Percentiles rank a stretch among this genome's conserved stretches.
phyloP scores from a whole-genome alignment of 306 rosid species.

The Pyrus betulifolia region DNA sequence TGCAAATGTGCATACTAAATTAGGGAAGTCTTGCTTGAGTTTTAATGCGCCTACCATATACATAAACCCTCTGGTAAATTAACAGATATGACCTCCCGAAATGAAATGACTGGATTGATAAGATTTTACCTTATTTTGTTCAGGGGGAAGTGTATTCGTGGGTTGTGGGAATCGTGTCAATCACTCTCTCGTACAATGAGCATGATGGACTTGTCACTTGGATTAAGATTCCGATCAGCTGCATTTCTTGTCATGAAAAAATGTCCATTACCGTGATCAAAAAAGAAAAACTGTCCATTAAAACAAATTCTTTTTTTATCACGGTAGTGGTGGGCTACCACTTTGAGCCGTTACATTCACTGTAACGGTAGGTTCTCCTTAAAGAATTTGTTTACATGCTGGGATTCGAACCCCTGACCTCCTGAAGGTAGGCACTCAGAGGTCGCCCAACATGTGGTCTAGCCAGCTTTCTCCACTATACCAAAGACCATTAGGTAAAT shows the following conservation, averaged over 20 bases:
- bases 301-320: too few species aligned
- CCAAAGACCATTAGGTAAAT: too few species aligned
- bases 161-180: not conserved
- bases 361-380: too few species aligned
- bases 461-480: too few species aligned
- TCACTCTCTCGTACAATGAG: not conserved
- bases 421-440: too few species aligned
- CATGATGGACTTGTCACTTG: not conserved
- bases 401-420: too few species aligned
- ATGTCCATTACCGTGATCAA: too few species aligned
- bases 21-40: constrained; percentile 12
- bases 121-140: not conserved
- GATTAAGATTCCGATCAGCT: not conserved
- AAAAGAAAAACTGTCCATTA: not conserved
- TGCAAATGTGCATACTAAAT: constrained; percentile 11
- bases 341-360: too few species aligned
- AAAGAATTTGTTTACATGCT: too few species aligned
- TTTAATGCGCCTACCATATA: not conserved
- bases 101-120: constrained; percentile 10
- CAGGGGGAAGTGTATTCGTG: not conserved
- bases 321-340: too few species aligned
- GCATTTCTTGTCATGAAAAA: not conserved
- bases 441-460: too few species aligned
- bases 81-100: constrained; percentile 16
- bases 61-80: not conserved